These are phyloP conservation scores for Creolimax fragrantissima DNA, from an alignment of 78 protist genomes.

Conservation along the genomic window DNA sequence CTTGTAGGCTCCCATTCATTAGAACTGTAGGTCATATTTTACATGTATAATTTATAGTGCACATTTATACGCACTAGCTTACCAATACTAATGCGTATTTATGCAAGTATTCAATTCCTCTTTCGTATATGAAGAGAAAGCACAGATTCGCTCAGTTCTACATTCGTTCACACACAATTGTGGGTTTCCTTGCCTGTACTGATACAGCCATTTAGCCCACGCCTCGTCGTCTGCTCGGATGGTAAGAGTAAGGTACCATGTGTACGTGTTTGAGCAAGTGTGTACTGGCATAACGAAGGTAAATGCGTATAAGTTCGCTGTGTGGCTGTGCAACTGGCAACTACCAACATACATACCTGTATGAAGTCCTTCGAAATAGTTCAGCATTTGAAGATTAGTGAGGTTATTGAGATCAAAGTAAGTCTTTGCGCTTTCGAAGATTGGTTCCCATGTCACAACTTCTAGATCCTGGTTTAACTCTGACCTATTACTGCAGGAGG, in stretches of 20 bases:
- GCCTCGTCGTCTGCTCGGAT: background rate
- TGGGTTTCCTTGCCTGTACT: background rate
- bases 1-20: no score
- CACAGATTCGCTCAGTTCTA: background rate
- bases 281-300: no score
- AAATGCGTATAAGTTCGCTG: no score
- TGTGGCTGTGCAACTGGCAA: no score
- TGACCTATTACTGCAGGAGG: background rate
- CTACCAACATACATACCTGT: no score
- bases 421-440: background rate
- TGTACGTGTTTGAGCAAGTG: no score
- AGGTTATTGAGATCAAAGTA: background rate
- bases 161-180: background rate
- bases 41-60: no score
- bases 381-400: no score
- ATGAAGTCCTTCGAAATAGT: no score
- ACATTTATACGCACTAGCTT: no score
- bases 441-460: conserved; percentile 16
- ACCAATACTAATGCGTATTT: background rate
- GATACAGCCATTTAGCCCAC: background rate
- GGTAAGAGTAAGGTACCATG: background rate
- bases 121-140: background rate
- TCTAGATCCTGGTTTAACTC: background rate
- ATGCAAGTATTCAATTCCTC: background rate
- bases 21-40: no score